Conservation (phyloP, 805 yeast genomes). For the Kodamaea leandrae region DNA sequence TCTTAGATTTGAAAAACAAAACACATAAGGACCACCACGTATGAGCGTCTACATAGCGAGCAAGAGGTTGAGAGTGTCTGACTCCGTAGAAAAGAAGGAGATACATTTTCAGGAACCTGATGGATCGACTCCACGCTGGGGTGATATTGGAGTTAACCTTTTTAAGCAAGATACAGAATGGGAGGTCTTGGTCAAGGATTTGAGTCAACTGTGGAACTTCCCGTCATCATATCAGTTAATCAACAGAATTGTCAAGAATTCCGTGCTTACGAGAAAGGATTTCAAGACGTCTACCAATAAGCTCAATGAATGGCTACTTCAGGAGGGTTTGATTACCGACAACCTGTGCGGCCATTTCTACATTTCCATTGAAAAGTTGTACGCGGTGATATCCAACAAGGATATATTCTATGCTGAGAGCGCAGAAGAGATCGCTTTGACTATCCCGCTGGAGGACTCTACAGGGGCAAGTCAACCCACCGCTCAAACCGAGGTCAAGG, state of each 20-base stretch:
- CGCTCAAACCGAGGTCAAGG: background rate
- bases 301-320: conserved; percentile 24
- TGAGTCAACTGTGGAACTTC: conserved; percentile 35
- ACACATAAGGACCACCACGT: background rate
- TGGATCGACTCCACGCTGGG: conserved; percentile 4
- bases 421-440: conserved; percentile 8
- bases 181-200: conserved; percentile 30
- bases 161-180: conserved; percentile 9
- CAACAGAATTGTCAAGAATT: conserved; percentile 22
- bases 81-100: background rate
- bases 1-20: conserved; percentile 2
- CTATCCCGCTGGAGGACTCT: no score
- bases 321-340: conserved; percentile 18
- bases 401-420: conserved; percentile 14
- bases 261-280: conserved; percentile 18
- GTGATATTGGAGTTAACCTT: conserved; percentile 11
- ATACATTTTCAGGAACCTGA: background rate
- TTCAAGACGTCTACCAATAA: conserved; percentile 16
- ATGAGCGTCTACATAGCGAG: conserved; percentile 6
- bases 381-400: conserved; percentile 21
- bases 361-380: conserved; percentile 22
- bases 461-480: background rate
- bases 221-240: conserved; percentile 44
- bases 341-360: conserved; percentile 21
- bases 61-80: background rate